Base-by-base conservation (phyloP, 495 filamentous ascomycete species). In the Penicillium cataractarum region DNA sequence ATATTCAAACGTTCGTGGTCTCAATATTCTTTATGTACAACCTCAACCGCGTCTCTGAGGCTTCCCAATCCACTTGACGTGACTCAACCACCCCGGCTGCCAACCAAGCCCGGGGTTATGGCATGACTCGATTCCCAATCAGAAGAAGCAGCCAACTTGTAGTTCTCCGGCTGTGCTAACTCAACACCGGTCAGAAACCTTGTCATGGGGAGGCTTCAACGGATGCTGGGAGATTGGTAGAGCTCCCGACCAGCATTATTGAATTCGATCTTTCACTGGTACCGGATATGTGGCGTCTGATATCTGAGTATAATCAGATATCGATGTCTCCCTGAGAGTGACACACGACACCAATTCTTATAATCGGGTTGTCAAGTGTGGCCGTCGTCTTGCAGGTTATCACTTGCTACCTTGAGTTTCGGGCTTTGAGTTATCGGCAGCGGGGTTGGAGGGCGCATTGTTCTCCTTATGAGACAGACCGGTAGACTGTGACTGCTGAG, bases 371-470 rank as follows among this genome's bases (percentile, higher is more conserved):
- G 51, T 17, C 24, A 29, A 50, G 13, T n/a, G 15, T 19, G 29
- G 29, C 26, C 10, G 8, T 17, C 51, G 22, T 33, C 24, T n/a
- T n/a, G 46, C 24, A 50, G 7, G 12, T 17, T 4, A 15, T 50
- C 46, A 50, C 24, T 29, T 50, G 46, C 46, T 50, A 13, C 46
- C 26, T 4, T 49, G 22, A 50, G 24, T 15, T 4, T 50, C 53
- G 7, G 60, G 37, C 50, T 55, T 49, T 22, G 64, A 19, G 51
- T 17, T 19, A 12, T 51, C 22, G 10, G 46, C 3, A 17, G 58
- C 4, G 26, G 42, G 10, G 3, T 13, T 27, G 8, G 60, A 12
- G 1, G 42, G n/a, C 33, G 58, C 62, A 27, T 15, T 37, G 27
- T 29, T 4, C 2, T 15, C 15, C 8, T 37, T 54, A 6, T 19